Percentiles rank a stretch among this genome's conserved stretches.
Evolutionary conservation across 768 basidiomycete species (phyloP).

Genomic region (Amanita subjunquillea): DNA sequence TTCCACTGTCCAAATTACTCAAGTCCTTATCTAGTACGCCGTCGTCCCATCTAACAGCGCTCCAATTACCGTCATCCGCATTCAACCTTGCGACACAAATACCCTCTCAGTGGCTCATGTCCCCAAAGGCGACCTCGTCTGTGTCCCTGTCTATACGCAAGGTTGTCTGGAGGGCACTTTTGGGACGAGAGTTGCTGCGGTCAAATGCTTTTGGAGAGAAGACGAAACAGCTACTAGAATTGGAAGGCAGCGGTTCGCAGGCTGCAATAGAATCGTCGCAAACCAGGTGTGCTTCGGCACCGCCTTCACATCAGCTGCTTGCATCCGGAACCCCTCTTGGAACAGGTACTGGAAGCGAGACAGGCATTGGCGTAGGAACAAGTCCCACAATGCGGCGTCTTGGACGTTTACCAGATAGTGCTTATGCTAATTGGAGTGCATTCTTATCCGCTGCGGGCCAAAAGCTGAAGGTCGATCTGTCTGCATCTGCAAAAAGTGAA

Average conservation of each 20-base stretch:
- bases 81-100: conserved; percentile 67
- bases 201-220: background rate
- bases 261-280: conserved; percentile 1
- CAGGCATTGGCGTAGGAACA: conserved; percentile 22
- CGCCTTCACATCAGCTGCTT: conserved; percentile 14
- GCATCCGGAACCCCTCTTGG: conserved; percentile 1
- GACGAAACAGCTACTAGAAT: background rate
- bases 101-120: conserved; percentile 49
- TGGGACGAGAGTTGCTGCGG: conserved; percentile 19
- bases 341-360: background rate
- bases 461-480: conserved; percentile 16
- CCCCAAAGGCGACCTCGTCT: conserved; percentile 18
- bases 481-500: background rate
- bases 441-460: conserved; percentile 26
- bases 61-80: conserved; percentile 35
- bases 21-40: background rate
- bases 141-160: conserved; percentile 52
- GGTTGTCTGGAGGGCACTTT: conserved; percentile 61
- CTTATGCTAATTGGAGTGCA: conserved; percentile 38
- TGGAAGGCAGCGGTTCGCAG: background rate
- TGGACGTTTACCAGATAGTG: conserved; percentile 39
- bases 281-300: conserved; percentile 12
- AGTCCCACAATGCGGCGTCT: conserved; percentile 33
- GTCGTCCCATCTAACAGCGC: conserved; percentile 20
- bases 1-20: conserved; percentile 36